These are phyloP conservation scores for Ampelocalamus luodianensis DNA, from an alignment of 176 grass and related monocot species.

Conservation along the genomic window DNA sequence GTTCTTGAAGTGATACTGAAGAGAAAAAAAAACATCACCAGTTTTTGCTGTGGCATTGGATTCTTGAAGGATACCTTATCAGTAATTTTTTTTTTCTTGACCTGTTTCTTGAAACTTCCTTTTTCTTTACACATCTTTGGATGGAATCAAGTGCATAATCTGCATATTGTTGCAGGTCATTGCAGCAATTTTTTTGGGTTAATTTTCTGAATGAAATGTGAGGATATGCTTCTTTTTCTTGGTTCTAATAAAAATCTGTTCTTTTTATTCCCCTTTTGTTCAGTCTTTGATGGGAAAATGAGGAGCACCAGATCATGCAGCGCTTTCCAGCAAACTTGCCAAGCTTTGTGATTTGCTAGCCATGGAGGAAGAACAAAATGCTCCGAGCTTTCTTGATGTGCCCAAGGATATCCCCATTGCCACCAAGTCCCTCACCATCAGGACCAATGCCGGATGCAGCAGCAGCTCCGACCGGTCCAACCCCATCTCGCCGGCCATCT, in stretches of 20 bases:
- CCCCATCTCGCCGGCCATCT: slow-evolving; percentile 89
- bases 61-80: slow-evolving; percentile 38
- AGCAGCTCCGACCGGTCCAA: slow-evolving; percentile 62
- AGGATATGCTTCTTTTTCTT: slow-evolving; percentile 5
- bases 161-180: slow-evolving; percentile 33
- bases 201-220: slow-evolving; percentile 44
- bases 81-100: slow-evolving; percentile 26
- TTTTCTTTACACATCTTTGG: slow-evolving; percentile 15
- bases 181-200: neutral
- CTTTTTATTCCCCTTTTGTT: slow-evolving; percentile 13
- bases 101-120: neutral
- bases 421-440: slow-evolving; percentile 74
- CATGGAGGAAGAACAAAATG: slow-evolving; percentile 69
- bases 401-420: slow-evolving; percentile 64
- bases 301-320: slow-evolving; percentile 43
- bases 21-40: neutral
- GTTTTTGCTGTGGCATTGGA: slow-evolving; percentile 40
- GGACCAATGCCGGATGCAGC: slow-evolving; percentile 55
- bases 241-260: slow-evolving; percentile 3
- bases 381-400: slow-evolving; percentile 53
- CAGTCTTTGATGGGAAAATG: slow-evolving; percentile 51
- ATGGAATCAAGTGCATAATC: slow-evolving; percentile 35
- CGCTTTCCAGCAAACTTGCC: slow-evolving; percentile 29
- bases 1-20: slow-evolving; percentile 34
- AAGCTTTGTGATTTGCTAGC: slow-evolving; percentile 53